Conservation (phyloP, 768 basidiomycete genomes). For the Pisolithus marmoratus region DNA sequence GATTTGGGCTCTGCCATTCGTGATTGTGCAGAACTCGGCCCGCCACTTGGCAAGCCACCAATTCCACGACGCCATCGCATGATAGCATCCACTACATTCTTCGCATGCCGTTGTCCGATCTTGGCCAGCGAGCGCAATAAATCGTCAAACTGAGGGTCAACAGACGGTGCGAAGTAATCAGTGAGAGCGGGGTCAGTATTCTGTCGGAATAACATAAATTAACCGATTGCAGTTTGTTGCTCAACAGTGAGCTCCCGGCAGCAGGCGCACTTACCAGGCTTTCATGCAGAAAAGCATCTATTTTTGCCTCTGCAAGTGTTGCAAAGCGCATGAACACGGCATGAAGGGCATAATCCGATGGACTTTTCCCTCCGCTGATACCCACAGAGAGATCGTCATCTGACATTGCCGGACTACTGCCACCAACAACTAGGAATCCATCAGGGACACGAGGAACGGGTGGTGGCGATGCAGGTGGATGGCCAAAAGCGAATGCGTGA, state of each 20-base stretch:
- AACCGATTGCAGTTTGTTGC: neutral
- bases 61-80: slow-evolving; percentile 84
- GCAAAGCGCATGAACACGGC: slow-evolving; percentile 87
- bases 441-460: slow-evolving; percentile 77
- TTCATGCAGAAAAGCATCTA: slow-evolving; percentile 67
- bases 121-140: slow-evolving; percentile 78
- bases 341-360: slow-evolving; percentile 84
- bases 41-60: slow-evolving; percentile 45
- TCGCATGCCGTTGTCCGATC: slow-evolving; percentile 79
- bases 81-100: slow-evolving; percentile 80
- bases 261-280: slow-evolving; percentile 46
- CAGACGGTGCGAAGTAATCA: slow-evolving; percentile 61
- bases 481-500: slow-evolving; percentile 19
- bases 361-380: slow-evolving; percentile 68
- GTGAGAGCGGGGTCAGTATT: slow-evolving; percentile 65
- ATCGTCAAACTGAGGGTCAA: slow-evolving; percentile 80
- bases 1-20: slow-evolving; percentile 57
- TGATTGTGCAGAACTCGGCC: slow-evolving; percentile 10
- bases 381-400: slow-evolving; percentile 62
- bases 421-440: slow-evolving; percentile 43
- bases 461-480: slow-evolving; percentile 52
- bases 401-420: slow-evolving; percentile 48
- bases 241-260: neutral
- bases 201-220: slow-evolving; percentile 30
- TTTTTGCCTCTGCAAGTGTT: slow-evolving; percentile 70